These are phyloP conservation scores for Diversispora eburnea DNA, from an alignment of 192 early-diverging fungal species.

Conservation along the genomic window DNA sequence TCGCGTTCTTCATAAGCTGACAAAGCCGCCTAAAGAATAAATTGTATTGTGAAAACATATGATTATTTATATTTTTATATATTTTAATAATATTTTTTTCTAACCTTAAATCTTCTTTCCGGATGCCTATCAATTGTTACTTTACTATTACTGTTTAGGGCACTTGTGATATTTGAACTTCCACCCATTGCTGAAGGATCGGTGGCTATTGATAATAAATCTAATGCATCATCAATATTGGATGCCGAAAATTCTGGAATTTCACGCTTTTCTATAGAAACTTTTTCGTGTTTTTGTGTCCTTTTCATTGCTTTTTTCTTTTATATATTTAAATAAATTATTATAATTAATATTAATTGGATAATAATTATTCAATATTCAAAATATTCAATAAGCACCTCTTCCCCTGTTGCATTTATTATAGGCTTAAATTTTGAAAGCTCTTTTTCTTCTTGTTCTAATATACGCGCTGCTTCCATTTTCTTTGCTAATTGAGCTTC, in stretches of 20 bases:
- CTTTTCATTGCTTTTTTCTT: constrained; percentile 61
- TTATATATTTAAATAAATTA: background rate
- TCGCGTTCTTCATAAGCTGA: constrained; percentile 67
- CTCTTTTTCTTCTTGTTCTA: constrained; percentile 58
- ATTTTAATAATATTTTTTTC: no score
- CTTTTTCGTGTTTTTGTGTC: constrained; percentile 44
- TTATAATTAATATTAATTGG: background rate
- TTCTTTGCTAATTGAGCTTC: constrained; percentile 51
- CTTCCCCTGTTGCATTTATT: constrained; percentile 39
- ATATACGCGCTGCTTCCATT: constrained; percentile 45
- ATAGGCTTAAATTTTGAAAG: constrained; percentile 43
- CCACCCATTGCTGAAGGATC: constrained; percentile 28
- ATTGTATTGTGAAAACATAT: no score
- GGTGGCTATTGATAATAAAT: constrained; percentile 54
- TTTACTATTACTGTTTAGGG: constrained; percentile 26
- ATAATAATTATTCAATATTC: background rate
- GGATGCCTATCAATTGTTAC: constrained; percentile 75
- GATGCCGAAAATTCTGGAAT: constrained; percentile 72
- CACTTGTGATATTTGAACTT: constrained; percentile 31
- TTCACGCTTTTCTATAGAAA: constrained; percentile 40
- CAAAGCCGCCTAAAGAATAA: constrained; percentile 54
- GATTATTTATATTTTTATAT: no score
- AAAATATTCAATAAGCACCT: constrained; percentile 32
- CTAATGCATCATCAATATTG: constrained; percentile 84
- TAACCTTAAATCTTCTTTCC: constrained; percentile 73